phyloP scores from a whole-genome alignment of 805 yeast species.

The Ogataea trehaloabstinens region DNA sequence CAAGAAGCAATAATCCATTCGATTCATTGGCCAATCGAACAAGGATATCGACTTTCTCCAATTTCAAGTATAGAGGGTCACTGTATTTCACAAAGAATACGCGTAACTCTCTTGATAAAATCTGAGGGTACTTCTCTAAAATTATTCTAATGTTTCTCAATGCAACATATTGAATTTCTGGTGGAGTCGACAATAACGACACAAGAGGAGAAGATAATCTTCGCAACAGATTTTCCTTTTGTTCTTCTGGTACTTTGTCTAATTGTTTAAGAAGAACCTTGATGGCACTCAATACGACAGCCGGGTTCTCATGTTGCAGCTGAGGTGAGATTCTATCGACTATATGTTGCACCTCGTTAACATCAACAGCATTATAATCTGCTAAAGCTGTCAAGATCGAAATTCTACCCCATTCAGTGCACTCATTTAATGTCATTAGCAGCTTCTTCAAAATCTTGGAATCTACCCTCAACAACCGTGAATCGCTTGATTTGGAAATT shows the following conservation, averaged over 20 bases:
- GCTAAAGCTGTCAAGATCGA: slow-evolving; percentile 80
- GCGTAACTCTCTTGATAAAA: slow-evolving; percentile 74
- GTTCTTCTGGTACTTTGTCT: slow-evolving; percentile 40
- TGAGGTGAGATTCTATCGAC: slow-evolving; percentile 91
- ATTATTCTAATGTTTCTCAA: slow-evolving; percentile 86
- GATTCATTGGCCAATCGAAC: slow-evolving; percentile 62
- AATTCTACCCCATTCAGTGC: slow-evolving; percentile 99
- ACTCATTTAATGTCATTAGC: slow-evolving; percentile 84
- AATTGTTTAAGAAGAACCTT: slow-evolving; percentile 75
- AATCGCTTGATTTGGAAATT: slow-evolving; percentile 41
- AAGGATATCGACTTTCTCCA: slow-evolving; percentile 75
- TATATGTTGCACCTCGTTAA: slow-evolving; percentile 75
- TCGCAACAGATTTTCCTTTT: slow-evolving; percentile 49
- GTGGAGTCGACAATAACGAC: slow-evolving; percentile 81
- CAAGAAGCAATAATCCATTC: slow-evolving; percentile 57
- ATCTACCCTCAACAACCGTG: slow-evolving; percentile 36
- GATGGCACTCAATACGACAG: slow-evolving; percentile 84
- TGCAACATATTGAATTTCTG: slow-evolving; percentile 94
- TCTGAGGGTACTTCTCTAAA: slow-evolving; percentile 80
- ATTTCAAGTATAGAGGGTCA: slow-evolving; percentile 75
- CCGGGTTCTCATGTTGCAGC: slow-evolving; percentile 94
- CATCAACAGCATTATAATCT: slow-evolving; percentile 57
- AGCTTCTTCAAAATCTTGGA: slow-evolving; percentile 54
- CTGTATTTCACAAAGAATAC: slow-evolving; percentile 88
- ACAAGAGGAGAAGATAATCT: slow-evolving; percentile 84